Conservation (phyloP, 1,284 basidiomycete species). For the Hemileia vastatrix region DNA sequence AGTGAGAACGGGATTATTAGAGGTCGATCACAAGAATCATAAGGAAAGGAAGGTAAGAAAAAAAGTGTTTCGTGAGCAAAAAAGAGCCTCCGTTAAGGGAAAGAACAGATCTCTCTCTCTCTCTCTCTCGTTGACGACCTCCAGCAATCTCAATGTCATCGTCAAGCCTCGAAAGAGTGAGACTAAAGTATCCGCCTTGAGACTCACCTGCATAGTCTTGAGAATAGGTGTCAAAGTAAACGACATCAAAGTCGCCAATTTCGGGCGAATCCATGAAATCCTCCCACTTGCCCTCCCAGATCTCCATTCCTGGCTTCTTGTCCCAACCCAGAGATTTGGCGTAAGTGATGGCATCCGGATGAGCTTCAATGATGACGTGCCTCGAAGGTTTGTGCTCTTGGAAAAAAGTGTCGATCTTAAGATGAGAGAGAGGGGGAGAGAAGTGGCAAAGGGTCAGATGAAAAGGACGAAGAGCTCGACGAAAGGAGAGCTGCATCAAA, state of each 20-base stretch:
- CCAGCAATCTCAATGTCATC: too few relatives aligned
- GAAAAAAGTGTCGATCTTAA: constrained; percentile 70
- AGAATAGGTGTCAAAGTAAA: constrained; percentile 93
- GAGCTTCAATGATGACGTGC: constrained; percentile 42
- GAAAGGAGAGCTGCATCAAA: background rate
- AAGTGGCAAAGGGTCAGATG: background rate
- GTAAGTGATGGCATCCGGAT: constrained; percentile 40
- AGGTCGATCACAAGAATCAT: too few relatives aligned
- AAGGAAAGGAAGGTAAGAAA: background rate
- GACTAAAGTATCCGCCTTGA: too few relatives aligned
- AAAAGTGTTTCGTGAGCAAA: background rate
- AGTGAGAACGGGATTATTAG: too few relatives aligned
- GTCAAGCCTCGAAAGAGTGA: too few relatives aligned
- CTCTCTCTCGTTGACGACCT: too few relatives aligned
- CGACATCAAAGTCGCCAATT: constrained; percentile 62
- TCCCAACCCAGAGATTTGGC: constrained; percentile 40
- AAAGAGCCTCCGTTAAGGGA: background rate
- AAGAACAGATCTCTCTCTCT: too few relatives aligned
- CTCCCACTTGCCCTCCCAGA: constrained; percentile 39
- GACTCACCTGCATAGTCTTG: constrained; percentile 65
- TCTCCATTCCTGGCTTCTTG: constrained; percentile 32
- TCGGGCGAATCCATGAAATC: constrained; percentile 56
- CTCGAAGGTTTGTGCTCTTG: constrained; percentile 55
- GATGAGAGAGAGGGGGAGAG: constrained; percentile 9
- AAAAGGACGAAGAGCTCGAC: background rate